Base-by-base conservation (phyloP, 140 eudicot species). In the Flaveria floridana region DNA sequence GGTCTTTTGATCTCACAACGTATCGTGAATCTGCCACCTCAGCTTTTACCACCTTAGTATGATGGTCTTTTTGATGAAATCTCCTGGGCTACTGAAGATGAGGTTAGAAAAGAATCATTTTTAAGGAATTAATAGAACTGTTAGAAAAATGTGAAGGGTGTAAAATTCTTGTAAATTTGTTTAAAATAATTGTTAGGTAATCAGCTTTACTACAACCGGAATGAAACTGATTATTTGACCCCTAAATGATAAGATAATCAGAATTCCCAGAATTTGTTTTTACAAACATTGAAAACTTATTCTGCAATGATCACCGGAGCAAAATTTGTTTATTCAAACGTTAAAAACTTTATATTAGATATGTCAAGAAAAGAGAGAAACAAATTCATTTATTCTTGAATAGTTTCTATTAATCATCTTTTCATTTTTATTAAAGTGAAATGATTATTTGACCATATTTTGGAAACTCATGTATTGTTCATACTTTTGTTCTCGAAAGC, bases 81-180 rank as follows among this genome's bases (percentile, higher is more conserved):
- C 51, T 82, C 83, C 4, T 94, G 96, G 99, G 99, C 99, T 50
- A 90, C 88, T 23, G 95, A 94, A 81, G 96, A 94, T 69, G 99
- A 94, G 98, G 97, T 92, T 84, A 82, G 95, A 72, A 41, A 46
- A 51, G n/a, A 58, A 65, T 21, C n/a, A 15, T 26, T 3, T 15
- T 15, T 14, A 44, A 51, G 2, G 3, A 51, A 51, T 14, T 15
- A 51, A 51, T 51, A 51, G 46, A 63, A 13, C 15, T 51, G 20
- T 51, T 5, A 52, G n/a, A 15, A 23, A 4, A 21, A 10, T 4
- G 15, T 12, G 9, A 28, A 28, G 39, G 55, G 39, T 20, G 19
- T 18, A 46, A 52, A 46, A 68, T 23, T 46, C 42, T 61, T 61
- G 42, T 61, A 30, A 61, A 61, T 61, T 61, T 61, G n/a, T 14